These are phyloP conservation scores for Naganishia liquefaciens DNA, from an alignment of 1,284 basidiomycete genomes.

Conservation along the genomic window DNA sequence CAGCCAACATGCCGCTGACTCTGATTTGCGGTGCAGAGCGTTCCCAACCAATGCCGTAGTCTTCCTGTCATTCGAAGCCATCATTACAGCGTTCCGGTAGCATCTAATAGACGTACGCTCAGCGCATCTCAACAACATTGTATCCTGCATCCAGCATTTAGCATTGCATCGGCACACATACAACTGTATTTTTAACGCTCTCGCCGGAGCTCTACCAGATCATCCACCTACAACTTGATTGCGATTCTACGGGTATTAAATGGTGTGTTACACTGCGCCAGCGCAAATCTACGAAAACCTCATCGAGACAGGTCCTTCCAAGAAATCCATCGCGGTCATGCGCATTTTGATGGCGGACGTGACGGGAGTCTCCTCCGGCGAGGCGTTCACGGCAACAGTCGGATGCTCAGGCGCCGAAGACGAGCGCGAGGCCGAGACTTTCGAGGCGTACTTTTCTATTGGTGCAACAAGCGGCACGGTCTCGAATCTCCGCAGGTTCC, in stretches of 20 bases:
- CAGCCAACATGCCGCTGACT: conserved; percentile 5
- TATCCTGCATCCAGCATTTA: conserved; percentile 12
- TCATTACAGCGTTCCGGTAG: conserved; percentile 40
- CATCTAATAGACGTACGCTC: too few species aligned
- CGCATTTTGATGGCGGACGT: conserved; percentile 13
- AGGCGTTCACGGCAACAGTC: not conserved
- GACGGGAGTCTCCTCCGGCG: not conserved
- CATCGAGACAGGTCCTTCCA: conserved; percentile 18
- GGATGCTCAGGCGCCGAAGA: not conserved
- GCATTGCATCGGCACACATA: conserved; percentile 8
- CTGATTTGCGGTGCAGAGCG: conserved; percentile 35
- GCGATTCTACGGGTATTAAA: too few species aligned
- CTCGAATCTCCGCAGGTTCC: too few species aligned
- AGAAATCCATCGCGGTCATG: conserved; percentile 26
- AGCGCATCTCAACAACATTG: conserved; percentile 5
- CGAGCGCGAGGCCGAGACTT: not conserved
- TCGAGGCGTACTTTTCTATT: not conserved
- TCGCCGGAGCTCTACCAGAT: too few species aligned
- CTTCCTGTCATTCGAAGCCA: conserved; percentile 52
- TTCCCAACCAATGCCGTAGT: conserved; percentile 55
- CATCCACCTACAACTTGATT: too few species aligned
- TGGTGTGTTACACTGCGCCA: too few species aligned
- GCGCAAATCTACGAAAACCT: conserved; percentile 6
- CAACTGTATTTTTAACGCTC: not conserved
- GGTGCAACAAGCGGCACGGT: not conserved